Evolutionary conservation across 2,329 filamentous ascomycete genomes (phyloP).

Genomic region (Chrysoporthe austroafricana): DNA sequence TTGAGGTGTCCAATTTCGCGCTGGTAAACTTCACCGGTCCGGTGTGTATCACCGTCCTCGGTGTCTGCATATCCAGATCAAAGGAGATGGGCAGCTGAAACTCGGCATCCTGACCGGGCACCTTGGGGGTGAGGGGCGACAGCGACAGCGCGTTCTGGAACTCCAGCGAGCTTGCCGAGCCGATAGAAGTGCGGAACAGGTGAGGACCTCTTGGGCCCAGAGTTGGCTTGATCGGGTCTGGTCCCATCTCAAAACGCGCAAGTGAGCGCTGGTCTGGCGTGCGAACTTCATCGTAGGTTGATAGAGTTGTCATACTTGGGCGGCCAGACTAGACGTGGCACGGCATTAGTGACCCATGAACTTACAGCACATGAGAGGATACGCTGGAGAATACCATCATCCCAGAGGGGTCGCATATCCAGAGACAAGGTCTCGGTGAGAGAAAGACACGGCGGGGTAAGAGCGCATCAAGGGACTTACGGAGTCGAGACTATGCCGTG

Average conservation of each 20-base stretch:
- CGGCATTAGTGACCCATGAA: constrained; percentile 27
- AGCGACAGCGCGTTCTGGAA: constrained; percentile 64
- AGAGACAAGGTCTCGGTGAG: not conserved
- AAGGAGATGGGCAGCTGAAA: constrained; percentile 42
- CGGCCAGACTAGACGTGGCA: constrained; percentile 63
- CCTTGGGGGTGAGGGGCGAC: constrained; percentile 74
- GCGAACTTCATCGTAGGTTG: constrained; percentile 80
- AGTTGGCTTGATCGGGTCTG: constrained; percentile 65
- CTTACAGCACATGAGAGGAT: not conserved
- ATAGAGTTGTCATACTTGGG: constrained; percentile 82
- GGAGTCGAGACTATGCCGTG: constrained; percentile 70
- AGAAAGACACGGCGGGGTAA: not conserved
- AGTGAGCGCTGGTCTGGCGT: constrained; percentile 58
- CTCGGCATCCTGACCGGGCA: constrained; percentile 40
- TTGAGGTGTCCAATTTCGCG: constrained; percentile 60
- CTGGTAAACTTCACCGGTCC: constrained; percentile 62
- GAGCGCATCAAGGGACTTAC: constrained; percentile 51
- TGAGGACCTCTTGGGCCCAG: constrained; percentile 85
- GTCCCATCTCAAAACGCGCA: constrained; percentile 29
- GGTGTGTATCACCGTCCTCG: constrained; percentile 43
- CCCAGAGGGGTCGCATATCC: not conserved
- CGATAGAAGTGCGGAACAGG: constrained; percentile 74
- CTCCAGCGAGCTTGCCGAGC: constrained; percentile 55
- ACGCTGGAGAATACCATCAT: not conserved
- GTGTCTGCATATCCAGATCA: constrained; percentile 44